Conservation (phyloP, 176 grass and related monocot genomes). For the Cenchrus purpureus region DNA sequence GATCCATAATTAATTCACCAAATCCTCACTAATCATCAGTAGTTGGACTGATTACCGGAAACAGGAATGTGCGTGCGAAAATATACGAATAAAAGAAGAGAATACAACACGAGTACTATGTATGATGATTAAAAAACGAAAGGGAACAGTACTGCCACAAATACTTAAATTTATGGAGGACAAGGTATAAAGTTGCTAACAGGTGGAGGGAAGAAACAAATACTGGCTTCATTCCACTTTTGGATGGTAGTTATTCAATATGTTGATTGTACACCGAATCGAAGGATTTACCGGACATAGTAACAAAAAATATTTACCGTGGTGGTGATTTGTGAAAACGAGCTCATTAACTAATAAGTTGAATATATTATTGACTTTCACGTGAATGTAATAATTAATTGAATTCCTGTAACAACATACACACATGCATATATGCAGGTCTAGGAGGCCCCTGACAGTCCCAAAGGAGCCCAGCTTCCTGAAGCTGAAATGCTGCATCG, state of each 20-base stretch:
- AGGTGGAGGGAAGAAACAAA: background rate
- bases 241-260: constrained; percentile 4
- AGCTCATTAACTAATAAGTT: background rate
- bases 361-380: background rate
- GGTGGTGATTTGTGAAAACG: background rate
- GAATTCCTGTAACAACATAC: background rate
- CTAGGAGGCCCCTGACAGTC: constrained; percentile 71
- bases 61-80: background rate
- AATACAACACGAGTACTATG: background rate
- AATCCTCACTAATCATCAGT: constrained; percentile 35
- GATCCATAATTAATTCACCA: constrained; percentile 24
- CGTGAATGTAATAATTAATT: background rate
- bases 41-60: background rate
- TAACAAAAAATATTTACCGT: background rate
- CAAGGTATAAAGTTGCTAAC: background rate
- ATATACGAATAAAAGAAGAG: background rate
- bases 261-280: background rate
- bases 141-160: background rate
- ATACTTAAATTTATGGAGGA: background rate
- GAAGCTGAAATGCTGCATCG: constrained; percentile 78
- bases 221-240: background rate
- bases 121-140: constrained; percentile 6
- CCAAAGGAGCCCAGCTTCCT: constrained; percentile 90
- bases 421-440: constrained; percentile 40
- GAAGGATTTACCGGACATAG: background rate